These are phyloP conservation scores for Trichosporon faecale DNA, from an alignment of 1,284 basidiomycete genomes.

Conservation along the genomic window DNA sequence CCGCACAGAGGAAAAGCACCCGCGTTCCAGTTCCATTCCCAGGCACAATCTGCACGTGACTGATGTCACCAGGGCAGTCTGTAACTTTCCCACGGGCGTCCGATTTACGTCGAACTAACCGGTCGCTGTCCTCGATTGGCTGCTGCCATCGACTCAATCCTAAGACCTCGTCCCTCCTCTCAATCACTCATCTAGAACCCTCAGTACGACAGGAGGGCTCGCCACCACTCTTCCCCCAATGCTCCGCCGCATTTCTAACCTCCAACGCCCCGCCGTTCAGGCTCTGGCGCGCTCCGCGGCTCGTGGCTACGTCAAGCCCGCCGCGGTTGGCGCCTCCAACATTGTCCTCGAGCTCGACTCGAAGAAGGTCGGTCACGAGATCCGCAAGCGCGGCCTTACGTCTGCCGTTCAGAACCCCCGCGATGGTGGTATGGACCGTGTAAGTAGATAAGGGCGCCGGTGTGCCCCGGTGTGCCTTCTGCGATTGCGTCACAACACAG, in stretches of 20 bases:
- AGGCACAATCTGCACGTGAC: background rate
- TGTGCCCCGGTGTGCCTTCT: background rate
- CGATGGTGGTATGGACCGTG: slow-evolving; percentile 51
- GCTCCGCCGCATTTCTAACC: slow-evolving; percentile 35
- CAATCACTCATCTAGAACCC: background rate
- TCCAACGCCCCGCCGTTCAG: slow-evolving; percentile 25
- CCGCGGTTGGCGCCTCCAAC: slow-evolving; percentile 34
- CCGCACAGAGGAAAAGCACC: slow-evolving; percentile 14
- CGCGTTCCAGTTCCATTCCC: slow-evolving; percentile 10
- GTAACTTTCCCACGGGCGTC: slow-evolving; percentile 1
- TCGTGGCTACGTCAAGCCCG: slow-evolving; percentile 31
- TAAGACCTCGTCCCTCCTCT: slow-evolving; percentile 7
- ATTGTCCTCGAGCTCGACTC: slow-evolving; percentile 49
- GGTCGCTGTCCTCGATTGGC: slow-evolving; percentile 9
- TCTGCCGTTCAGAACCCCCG: slow-evolving; percentile 31
- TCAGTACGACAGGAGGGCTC: slow-evolving; percentile 19
- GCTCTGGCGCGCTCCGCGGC: slow-evolving; percentile 22
- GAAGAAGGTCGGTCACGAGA: slow-evolving; percentile 47
- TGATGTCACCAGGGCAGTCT: background rate
- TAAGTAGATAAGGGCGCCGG: slow-evolving; percentile 28
- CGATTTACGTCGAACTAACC: background rate
- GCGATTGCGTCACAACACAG: background rate
- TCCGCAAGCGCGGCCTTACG: slow-evolving; percentile 48
- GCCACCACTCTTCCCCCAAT: slow-evolving; percentile 25
- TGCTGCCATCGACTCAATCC: slow-evolving; percentile 9